Base-by-base conservation (phyloP, 1,139 yeast genomes). In the Scheffersomyces quercinus region DNA sequence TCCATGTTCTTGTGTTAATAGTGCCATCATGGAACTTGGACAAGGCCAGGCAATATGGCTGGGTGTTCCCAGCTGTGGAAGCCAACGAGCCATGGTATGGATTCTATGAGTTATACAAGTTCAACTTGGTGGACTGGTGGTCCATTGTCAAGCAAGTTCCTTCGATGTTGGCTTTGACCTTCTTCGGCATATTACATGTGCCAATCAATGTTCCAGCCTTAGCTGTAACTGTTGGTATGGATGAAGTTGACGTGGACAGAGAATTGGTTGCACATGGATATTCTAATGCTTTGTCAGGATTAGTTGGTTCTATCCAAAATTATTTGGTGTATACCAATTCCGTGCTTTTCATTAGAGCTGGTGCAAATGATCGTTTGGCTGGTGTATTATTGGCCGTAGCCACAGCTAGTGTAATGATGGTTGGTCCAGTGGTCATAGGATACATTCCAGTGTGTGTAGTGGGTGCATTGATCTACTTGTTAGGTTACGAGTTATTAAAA, bases 181-280 rank as follows among this genome's bases (percentile, higher is more conserved):
- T 93, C 61, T 93, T 93, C 58, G 99, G 99, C 4, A 86, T 93
- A 36, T 69, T 93, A 42, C 99, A 93, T 60, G 99, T 93, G 10
- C 99, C 99, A 4, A 93, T 93, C 50, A 93, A 93, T 60, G 97
- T 93, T 6, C 99, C 99, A 3, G 98, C 99, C 0, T 73, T 93
- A 44, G 97, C 98, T 0, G 95, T 93, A 13, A 86, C 96, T 2
- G 79, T 88, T 4, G 89, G 90, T 4, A 86, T 88, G 77, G 93
- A 86, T 60, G 85, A 85, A 50, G 81, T 87, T 50, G 96, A 91
- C 59, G 96, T 93, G 28, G 96, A 93, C 64, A 77, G 93, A 45
- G 99, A 93, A 65, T 76, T 93, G 48, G 85, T 91, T 35, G 97
- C 98, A 1, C 99, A 93, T 65, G 99, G 99, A 3, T 78, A 85